phyloP scores from a whole-genome alignment of 495 filamentous ascomycete species.

The Oleoguttula mirabilis region DNA sequence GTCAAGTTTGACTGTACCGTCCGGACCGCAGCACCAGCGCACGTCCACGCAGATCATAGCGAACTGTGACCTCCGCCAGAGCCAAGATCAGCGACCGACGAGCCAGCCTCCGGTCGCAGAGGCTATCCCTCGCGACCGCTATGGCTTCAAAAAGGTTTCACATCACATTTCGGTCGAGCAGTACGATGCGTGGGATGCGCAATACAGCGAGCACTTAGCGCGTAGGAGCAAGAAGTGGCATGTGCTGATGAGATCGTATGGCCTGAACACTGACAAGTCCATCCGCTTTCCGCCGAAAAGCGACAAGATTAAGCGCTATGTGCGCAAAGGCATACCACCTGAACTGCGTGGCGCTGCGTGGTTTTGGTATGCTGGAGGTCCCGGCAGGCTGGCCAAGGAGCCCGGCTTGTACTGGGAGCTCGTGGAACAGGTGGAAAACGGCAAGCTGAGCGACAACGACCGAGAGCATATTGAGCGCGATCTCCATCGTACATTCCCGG shows the following conservation, averaged over 20 bases:
- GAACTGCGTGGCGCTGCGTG: constrained; percentile 87
- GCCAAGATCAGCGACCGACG: constrained; percentile 24
- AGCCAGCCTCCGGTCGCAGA: neutral
- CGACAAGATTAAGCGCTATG: constrained; percentile 71
- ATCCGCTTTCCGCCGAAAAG: constrained; percentile 67
- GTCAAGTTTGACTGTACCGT: neutral
- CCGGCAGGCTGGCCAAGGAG: constrained; percentile 59
- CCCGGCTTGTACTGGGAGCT: constrained; percentile 61
- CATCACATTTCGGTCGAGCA: constrained; percentile 62
- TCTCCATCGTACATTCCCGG: constrained; percentile 87
- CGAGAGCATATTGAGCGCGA: constrained; percentile 91
- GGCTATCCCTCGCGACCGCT: constrained; percentile 52
- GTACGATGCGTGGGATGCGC: constrained; percentile 70
- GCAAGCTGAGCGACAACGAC: constrained; percentile 53
- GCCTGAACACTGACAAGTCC: constrained; percentile 58
- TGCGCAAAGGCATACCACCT: constrained; percentile 90
- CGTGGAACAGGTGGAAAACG: constrained; percentile 48
- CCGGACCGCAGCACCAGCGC: constrained; percentile 1
- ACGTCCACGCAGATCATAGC: constrained; percentile 1
- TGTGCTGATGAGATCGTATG: constrained; percentile 60
- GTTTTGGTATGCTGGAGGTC: constrained; percentile 96
- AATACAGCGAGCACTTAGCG: constrained; percentile 56
- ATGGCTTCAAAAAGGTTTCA: constrained; percentile 84
- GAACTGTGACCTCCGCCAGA: neutral
- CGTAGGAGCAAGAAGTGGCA: constrained; percentile 72